Evolutionary conservation across 2,329 filamentous ascomycete species (phyloP).

Genomic region (Mycocentrospora acerina): DNA sequence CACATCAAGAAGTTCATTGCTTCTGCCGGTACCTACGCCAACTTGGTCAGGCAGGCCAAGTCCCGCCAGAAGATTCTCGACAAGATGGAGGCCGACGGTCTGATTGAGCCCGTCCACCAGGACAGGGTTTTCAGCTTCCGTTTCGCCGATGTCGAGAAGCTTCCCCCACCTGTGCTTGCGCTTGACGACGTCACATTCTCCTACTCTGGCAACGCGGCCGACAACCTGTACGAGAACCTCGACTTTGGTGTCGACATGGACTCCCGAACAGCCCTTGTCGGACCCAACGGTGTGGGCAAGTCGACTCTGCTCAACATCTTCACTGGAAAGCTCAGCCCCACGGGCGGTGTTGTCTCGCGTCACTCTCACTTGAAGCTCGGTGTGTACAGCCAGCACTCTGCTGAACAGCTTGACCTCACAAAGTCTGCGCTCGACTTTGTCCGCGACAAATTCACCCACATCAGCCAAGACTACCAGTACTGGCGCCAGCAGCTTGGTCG

Average conservation of each 20-base stretch:
- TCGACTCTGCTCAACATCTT: slow-evolving; percentile 94
- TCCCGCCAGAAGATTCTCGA: slow-evolving; percentile 99
- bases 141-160: slow-evolving; percentile 98
- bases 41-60: slow-evolving; percentile 98
- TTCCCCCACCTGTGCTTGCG: slow-evolving; percentile 93
- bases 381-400: slow-evolving; percentile 97
- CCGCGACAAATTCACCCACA: slow-evolving; percentile 85
- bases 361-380: slow-evolving; percentile 99
- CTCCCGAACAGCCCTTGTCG: slow-evolving; percentile 93
- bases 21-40: slow-evolving; percentile 98
- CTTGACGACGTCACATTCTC: slow-evolving; percentile 98
- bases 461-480: slow-evolving; percentile 98
- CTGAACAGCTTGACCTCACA: slow-evolving; percentile 96
- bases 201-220: slow-evolving; percentile 84
- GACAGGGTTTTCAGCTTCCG: slow-evolving; percentile 96
- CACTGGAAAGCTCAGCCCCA: slow-evolving; percentile 91
- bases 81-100: slow-evolving; percentile 99
- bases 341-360: slow-evolving; percentile 75
- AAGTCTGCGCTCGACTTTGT: slow-evolving; percentile 98
- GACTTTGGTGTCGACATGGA: slow-evolving; percentile 99
- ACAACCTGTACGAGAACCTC: slow-evolving; percentile 94
- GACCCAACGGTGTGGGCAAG: slow-evolving; percentile 98
- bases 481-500: slow-evolving; percentile 96
- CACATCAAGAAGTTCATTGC: slow-evolving; percentile 99
- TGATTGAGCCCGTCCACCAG: slow-evolving; percentile 84